phyloP scores from a whole-genome alignment of 768 basidiomycete species.

The Boletus vinaceobasis region DNA sequence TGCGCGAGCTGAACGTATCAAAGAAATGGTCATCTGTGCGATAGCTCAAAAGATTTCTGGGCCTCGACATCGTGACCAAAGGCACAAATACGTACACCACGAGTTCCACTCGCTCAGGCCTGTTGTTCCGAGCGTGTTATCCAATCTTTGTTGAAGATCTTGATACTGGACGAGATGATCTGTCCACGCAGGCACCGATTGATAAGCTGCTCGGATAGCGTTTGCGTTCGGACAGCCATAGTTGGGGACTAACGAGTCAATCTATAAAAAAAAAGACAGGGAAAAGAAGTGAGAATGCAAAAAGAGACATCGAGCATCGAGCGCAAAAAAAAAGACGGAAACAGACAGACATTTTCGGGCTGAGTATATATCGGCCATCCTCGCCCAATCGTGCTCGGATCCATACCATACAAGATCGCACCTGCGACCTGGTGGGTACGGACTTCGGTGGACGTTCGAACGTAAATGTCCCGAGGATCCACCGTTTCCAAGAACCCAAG shows the following conservation, averaged over 20 bases:
- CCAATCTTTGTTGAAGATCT: constrained; percentile 37
- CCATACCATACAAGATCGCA: constrained; percentile 46
- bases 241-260: constrained; percentile 45
- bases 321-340: background rate
- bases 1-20: constrained; percentile 49
- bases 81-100: constrained; percentile 39
- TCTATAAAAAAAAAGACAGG: constrained; percentile 27
- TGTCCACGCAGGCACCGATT: constrained; percentile 45
- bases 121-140: constrained; percentile 38
- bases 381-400: constrained; percentile 28
- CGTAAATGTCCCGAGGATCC: constrained; percentile 35
- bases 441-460: constrained; percentile 44
- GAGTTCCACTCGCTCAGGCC: constrained; percentile 40
- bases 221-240: constrained; percentile 44
- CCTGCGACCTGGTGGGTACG: constrained; percentile 48
- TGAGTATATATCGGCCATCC: constrained; percentile 41
- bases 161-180: constrained; percentile 39
- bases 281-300: background rate
- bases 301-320: background rate
- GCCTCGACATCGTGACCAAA: background rate
- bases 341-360: constrained; percentile 36
- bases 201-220: constrained; percentile 37
- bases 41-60: background rate
- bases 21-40: constrained; percentile 42
- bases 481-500: constrained; percentile 38